These are phyloP conservation scores for Castanea crenata DNA, from an alignment of 306 rosid genomes.

Conservation along the genomic window DNA sequence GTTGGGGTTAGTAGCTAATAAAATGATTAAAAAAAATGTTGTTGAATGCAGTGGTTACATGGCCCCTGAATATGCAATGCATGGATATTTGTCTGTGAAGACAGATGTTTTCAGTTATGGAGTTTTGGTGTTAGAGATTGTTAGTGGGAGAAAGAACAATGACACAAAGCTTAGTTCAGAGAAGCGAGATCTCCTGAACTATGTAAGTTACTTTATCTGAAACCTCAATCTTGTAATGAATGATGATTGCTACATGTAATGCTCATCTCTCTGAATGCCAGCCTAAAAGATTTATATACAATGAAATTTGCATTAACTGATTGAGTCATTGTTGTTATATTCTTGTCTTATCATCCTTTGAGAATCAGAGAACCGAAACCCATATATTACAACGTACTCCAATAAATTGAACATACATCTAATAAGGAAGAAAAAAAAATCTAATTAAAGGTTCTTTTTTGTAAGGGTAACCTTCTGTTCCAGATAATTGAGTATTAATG, in stretches of 20 bases:
- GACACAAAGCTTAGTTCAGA: slow-evolving; percentile 44
- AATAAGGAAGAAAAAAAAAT: not conserved
- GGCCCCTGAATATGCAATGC: slow-evolving; percentile 93
- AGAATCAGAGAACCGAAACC: not conserved
- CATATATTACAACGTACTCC: not conserved
- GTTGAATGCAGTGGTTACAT: slow-evolving; percentile 70
- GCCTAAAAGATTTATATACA: not conserved
- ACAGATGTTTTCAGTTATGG: slow-evolving; percentile 90
- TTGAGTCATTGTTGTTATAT: too few relatives aligned
- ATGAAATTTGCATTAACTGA: too few relatives aligned
- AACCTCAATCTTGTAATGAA: not conserved
- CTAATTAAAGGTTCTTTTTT: not conserved
- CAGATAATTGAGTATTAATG: not conserved
- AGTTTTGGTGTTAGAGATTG: slow-evolving; percentile 70
- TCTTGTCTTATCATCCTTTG: not conserved
- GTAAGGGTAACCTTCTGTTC: not conserved
- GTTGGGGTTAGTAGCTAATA: not conserved
- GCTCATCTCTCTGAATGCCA: not conserved
- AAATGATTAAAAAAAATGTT: slow-evolving; percentile 10
- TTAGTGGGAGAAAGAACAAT: slow-evolving; percentile 80
- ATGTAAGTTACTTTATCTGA: slow-evolving; percentile 46
- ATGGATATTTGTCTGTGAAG: slow-evolving; percentile 81
- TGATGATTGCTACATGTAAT: not conserved
- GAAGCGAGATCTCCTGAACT: slow-evolving; percentile 70
- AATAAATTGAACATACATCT: not conserved